Percentiles rank a stretch among this genome's conserved stretches.
Evolutionary conservation across 257 asterid species (phyloP).

Genomic region (Solanum commersonii): DNA sequence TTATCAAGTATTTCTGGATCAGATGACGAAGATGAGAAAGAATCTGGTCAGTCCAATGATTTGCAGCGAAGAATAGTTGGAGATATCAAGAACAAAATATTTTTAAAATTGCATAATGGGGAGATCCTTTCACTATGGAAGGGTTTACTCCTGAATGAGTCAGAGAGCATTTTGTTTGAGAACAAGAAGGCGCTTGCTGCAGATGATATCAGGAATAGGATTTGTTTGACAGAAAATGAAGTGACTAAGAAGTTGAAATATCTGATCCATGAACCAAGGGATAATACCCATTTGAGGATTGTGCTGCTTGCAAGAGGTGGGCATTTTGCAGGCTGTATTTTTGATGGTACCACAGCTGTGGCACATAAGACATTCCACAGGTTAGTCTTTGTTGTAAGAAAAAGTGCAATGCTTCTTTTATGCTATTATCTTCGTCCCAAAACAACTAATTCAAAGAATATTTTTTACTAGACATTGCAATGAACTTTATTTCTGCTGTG

Average conservation of each 20-base stretch:
- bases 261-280: conserved; percentile 66
- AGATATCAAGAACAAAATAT: conserved; percentile 43
- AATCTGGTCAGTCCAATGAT: conserved; percentile 12
- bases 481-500: neutral
- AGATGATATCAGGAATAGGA: conserved; percentile 23
- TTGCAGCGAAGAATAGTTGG: conserved; percentile 28
- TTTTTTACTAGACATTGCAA: neutral
- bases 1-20: conserved; percentile 95
- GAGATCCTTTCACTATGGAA: conserved; percentile 70
- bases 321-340: conserved; percentile 95
- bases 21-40: conserved; percentile 74
- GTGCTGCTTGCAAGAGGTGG: conserved; percentile 92
- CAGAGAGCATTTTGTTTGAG: conserved; percentile 43
- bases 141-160: conserved; percentile 57
- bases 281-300: conserved; percentile 54
- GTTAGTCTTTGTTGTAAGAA: conserved; percentile 20
- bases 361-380: conserved; percentile 95
- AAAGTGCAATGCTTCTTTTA: neutral
- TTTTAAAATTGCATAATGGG: conserved; percentile 52
- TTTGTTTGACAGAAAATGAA: conserved; percentile 37
- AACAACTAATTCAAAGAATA: neutral
- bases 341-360: conserved; percentile 77
- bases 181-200: conserved; percentile 25
- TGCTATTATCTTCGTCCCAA: neutral
- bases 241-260: conserved; percentile 55